Evolutionary conservation across 495 filamentous ascomycete species (phyloP).

Genomic region (Lichina pygmaea): DNA sequence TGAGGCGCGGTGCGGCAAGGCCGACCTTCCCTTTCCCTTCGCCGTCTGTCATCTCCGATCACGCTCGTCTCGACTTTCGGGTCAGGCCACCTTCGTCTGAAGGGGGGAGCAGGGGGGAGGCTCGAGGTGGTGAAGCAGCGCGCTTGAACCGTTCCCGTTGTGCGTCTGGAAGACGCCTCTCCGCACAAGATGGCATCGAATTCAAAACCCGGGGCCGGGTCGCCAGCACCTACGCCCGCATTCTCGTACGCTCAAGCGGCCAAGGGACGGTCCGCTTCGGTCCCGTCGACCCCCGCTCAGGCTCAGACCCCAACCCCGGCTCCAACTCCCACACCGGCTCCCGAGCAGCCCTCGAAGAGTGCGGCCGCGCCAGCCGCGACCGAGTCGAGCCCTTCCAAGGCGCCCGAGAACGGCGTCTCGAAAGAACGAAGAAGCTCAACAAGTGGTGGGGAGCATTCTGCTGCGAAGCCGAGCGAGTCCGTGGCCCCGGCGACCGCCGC

Average conservation of each 20-base stretch:
- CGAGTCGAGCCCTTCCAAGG: not conserved
- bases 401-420: not conserved
- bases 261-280: slow-evolving; percentile 33
- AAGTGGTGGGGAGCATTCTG: not conserved
- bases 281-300: slow-evolving; percentile 7
- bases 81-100: too few species aligned
- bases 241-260: slow-evolving; percentile 96
- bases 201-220: too few species aligned
- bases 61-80: too few species aligned
- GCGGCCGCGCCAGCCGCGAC: not conserved
- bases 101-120: too few species aligned
- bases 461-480: not conserved
- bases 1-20: too few species aligned
- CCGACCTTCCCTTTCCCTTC: too few species aligned
- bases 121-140: too few species aligned
- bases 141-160: too few species aligned
- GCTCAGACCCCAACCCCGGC: not conserved
- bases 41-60: too few species aligned
- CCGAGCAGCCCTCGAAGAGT: not conserved
- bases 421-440: not conserved
- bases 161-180: too few species aligned
- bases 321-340: not conserved
- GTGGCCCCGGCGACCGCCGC: not conserved
- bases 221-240: slow-evolving; percentile 10
- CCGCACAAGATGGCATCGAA: too few species aligned